Percentiles rank a stretch among this genome's conserved stretches.
These are phyloP conservation scores for Mucor mucedo DNA, from an alignment of 371 early-diverging fungal genomes.

Conservation along the genomic window DNA sequence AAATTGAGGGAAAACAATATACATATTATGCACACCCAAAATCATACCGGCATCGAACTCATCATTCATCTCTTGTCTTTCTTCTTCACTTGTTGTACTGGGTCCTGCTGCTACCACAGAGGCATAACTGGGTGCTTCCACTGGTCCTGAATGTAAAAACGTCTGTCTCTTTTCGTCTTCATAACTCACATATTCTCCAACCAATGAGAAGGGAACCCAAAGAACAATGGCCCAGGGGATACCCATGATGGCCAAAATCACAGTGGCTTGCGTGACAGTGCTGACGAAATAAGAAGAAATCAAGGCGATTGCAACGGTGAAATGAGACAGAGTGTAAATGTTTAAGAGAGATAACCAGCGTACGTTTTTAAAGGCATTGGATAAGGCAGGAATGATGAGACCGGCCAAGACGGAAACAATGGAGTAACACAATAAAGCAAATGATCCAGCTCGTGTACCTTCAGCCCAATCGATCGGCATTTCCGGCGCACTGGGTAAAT, in stretches of 20 bases:
- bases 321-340: constrained; percentile 61
- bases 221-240: constrained; percentile 75
- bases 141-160: not conserved
- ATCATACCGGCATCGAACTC: constrained; percentile 72
- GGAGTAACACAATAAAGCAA: constrained; percentile 69
- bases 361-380: constrained; percentile 18
- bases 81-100: constrained; percentile 10
- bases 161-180: constrained; percentile 41
- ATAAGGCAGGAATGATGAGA: constrained; percentile 56
- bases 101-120: not conserved
- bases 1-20: constrained; percentile 84
- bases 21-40: constrained; percentile 84
- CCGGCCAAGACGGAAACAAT: constrained; percentile 65
- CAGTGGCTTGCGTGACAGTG: constrained; percentile 54
- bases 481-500: constrained; percentile 24
- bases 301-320: constrained; percentile 62
- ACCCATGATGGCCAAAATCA: constrained; percentile 64
- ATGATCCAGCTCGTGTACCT: constrained; percentile 71
- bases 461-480: constrained; percentile 39
- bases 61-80: constrained; percentile 33
- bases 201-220: constrained; percentile 80
- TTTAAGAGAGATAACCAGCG: constrained; percentile 49
- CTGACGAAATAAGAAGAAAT: constrained; percentile 57
- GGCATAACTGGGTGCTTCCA: constrained; percentile 1
- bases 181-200: constrained; percentile 69